Evolutionary conservation across 2,329 filamentous ascomycete species (phyloP), one percentile per base, ranked within the genome.

Genomic region (Cladophialophora chaetospira): DNA sequence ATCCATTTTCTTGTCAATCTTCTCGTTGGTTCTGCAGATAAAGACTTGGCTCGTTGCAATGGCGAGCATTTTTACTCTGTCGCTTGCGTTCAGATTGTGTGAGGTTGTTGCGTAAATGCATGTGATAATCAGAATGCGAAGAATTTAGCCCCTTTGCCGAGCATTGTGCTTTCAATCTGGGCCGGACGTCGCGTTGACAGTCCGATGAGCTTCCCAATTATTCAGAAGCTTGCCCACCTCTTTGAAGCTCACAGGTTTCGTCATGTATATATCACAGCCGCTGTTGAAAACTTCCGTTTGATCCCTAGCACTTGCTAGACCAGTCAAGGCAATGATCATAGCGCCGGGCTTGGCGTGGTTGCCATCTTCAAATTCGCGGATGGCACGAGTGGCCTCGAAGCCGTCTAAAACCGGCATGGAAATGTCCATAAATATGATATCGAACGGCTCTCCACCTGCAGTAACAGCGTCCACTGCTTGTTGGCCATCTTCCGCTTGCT

Each of bases 321-420:
- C 71, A 6, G 71, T 73, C 26, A 73, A 61, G 13, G 71, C 71
- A 36, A 73, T 69, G 42, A 73, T 69, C 49, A 66, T 63, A 2
- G 66, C 62, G 3, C 59, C 56, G 11, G 55, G 58, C 25, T 53
- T 48, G 17, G n/a, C 25, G 15, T 43, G 35, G 11, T 47, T 36
- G 3, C 40, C 21, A 5, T 51, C 42, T 43, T 69, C 69, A 60
- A 72, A 66, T 5, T 65, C 58, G 6, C 77, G 74, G 47, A 79
- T 79, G 6, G 68, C 67, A 11, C 68, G 66, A 1, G 77, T 79
- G 5, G 77, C 76, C 31, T 70, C 68, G 52, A 79, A 67, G 1
- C 77, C 77, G 57, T 77, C 70, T 70, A 78, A 70, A 3, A 77
- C 67, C 1, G 76, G 76, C 76, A 79, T 79, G 46, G 67, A 72